Conservation (phyloP, 106 monocot genomes). For the Dendrobium officinale region DNA sequence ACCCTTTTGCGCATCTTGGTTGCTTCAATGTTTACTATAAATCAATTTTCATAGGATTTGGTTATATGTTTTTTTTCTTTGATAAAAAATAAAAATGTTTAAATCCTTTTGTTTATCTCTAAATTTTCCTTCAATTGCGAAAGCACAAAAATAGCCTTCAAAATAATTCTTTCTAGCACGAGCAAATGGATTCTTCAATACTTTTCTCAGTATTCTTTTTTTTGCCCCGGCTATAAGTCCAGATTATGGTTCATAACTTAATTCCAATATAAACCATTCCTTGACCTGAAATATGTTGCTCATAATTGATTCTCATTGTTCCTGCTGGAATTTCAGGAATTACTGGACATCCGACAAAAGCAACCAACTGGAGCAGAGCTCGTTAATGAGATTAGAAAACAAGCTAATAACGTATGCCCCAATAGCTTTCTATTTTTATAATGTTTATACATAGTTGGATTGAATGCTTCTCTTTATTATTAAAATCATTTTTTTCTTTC, state of each 20-base stretch:
- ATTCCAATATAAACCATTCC: not conserved
- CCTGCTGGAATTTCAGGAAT: constrained; percentile 48
- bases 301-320: constrained; percentile 5
- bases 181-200: not conserved
- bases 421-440: constrained; percentile 2
- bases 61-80: not conserved
- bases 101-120: not conserved
- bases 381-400: constrained; percentile 67
- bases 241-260: not conserved
- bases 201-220: no score
- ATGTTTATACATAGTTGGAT: not conserved
- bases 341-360: constrained; percentile 64
- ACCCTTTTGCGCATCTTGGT: no score
- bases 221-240: not conserved
- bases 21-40: not conserved
- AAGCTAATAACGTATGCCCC: constrained; percentile 71
- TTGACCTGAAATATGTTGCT: not conserved
- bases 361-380: constrained; percentile 47
- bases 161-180: not conserved
- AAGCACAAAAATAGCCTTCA: not conserved
- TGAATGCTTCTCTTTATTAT: not conserved
- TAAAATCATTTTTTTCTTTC: not conserved
- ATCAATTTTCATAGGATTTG: not conserved
- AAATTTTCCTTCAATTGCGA: not conserved
- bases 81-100: not conserved